A percentile compares a stretch with the other conserved stretches of the same genome.
phyloP scores from a whole-genome alignment of 2,329 filamentous ascomycete genomes.

The Alternaria gaisen region DNA sequence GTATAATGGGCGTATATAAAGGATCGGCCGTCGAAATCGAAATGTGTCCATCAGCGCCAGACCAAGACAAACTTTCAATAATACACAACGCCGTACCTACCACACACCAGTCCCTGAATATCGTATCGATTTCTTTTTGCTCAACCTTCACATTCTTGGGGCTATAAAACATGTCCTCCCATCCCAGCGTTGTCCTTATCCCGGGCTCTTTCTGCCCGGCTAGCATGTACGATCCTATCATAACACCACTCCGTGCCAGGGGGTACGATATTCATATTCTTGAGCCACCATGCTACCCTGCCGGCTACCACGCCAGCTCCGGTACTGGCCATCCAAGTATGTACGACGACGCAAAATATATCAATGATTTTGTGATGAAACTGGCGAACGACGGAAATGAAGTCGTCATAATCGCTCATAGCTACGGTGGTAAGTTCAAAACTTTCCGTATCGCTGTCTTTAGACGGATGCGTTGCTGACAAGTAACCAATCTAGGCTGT shows the following conservation, averaged over 20 bases:
- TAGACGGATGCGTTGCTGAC: not conserved
- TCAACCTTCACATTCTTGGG: not conserved
- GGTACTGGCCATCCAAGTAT: conserved; percentile 23
- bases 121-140: not conserved
- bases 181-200: conserved; percentile 34
- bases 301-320: conserved; percentile 11
- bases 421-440: conserved; percentile 45
- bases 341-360: conserved; percentile 44
- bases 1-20: not conserved
- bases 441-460: not conserved
- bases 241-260: conserved; percentile 15
- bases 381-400: conserved; percentile 47
- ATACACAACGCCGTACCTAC: not conserved
- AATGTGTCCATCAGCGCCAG: not conserved
- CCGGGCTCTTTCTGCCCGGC: conserved; percentile 36
- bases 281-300: conserved; percentile 23
- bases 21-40: not conserved
- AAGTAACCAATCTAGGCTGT: conserved; percentile 13
- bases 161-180: conserved; percentile 13
- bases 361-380: conserved; percentile 30
- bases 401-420: conserved; percentile 50
- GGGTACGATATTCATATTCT: conserved; percentile 29
- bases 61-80: not conserved
- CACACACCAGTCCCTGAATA: not conserved
- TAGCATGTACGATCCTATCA: conserved; percentile 26